Conservation (phyloP, 441 rosid species). For the Syzygium malaccense region DNA sequence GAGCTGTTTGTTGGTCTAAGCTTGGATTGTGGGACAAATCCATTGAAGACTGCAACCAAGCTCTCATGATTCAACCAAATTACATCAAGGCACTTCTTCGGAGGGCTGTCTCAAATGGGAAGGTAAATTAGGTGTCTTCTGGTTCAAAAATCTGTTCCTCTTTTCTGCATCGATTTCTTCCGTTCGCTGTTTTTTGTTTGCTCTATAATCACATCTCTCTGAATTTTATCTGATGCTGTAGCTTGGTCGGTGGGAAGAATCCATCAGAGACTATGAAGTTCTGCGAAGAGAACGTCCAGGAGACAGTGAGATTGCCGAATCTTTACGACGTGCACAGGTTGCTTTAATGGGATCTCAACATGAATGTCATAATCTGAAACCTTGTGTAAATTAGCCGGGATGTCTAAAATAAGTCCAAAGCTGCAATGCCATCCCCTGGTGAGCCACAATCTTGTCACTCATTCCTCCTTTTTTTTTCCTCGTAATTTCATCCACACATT, state of each 20-base stretch:
- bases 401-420: neutral
- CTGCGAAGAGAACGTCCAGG: neutral
- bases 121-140: conserved; percentile 25
- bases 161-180: neutral
- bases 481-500: neutral
- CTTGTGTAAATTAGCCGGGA: neutral
- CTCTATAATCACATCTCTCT: neutral
- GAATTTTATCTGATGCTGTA: neutral
- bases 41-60: conserved; percentile 59
- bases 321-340: neutral
- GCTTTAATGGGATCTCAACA: neutral
- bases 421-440: neutral
- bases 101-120: conserved; percentile 61
- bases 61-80: conserved; percentile 48
- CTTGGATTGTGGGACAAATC: conserved; percentile 61
- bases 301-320: neutral
- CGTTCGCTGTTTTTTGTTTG: neutral
- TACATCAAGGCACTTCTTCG: conserved; percentile 59
- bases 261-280: neutral
- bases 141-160: neutral
- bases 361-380: neutral
- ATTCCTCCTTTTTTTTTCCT: neutral
- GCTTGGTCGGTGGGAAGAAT: neutral
- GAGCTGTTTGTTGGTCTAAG: conserved; percentile 74
- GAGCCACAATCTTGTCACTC: neutral